Conservation (phyloP, 257 asterid species). For the Penstemon davidsonii region DNA sequence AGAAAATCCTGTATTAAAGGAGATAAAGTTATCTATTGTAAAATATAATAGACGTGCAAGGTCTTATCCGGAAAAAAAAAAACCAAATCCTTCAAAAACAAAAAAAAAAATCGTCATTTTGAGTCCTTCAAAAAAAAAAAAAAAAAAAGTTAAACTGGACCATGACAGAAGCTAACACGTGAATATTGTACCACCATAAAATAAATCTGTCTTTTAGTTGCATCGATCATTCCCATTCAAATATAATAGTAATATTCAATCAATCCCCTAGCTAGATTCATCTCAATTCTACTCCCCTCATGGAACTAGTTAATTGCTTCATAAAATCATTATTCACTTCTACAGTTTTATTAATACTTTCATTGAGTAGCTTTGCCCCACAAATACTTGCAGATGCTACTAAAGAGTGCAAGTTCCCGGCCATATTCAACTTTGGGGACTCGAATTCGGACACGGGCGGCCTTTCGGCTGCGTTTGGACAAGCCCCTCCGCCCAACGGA, state of each 20-base stretch:
- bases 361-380: conserved; percentile 14
- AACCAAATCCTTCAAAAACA: neutral
- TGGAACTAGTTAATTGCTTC: conserved; percentile 13
- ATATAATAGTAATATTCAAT: too few species aligned
- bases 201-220: conserved; percentile 23
- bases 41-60: too few species aligned
- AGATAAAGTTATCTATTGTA: neutral
- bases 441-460: conserved; percentile 98
- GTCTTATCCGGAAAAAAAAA: neutral
- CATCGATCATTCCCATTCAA: neutral
- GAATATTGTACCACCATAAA: conserved; percentile 20
- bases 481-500: conserved; percentile 75
- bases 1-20: neutral
- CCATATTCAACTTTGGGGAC: conserved; percentile 92
- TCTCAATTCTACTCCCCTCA: conserved; percentile 1
- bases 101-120: neutral
- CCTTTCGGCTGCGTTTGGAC: conserved; percentile 89
- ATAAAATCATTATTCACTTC: neutral
- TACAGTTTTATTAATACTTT: conserved; percentile 14
- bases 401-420: conserved; percentile 58
- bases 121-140: too few species aligned
- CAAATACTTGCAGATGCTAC: conserved; percentile 16
- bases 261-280: neutral
- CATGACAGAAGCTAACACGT: conserved; percentile 21
- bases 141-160: neutral